Conservation (phyloP, 2,329 filamentous ascomycete species). For the Trichoderma sp. region DNA sequence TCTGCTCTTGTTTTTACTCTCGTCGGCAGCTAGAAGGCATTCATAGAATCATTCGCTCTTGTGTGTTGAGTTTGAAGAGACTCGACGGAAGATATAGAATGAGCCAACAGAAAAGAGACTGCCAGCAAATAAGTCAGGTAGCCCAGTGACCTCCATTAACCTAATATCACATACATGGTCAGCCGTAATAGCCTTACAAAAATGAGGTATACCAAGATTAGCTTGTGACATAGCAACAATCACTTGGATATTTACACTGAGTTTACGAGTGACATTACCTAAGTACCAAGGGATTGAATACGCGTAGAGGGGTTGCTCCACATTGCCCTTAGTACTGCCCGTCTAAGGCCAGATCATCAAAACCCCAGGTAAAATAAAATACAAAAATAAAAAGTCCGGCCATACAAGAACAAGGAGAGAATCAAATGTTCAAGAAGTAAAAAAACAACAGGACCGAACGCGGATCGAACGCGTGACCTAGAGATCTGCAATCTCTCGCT, state of each 20-base stretch:
- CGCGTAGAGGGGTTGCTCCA: neutral
- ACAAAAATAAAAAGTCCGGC: too few species aligned
- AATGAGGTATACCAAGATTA: neutral
- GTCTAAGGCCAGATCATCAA: neutral
- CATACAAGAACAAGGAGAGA: neutral
- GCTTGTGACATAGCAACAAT: neutral
- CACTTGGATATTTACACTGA: neutral
- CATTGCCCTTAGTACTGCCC: neutral
- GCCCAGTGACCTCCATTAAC: neutral
- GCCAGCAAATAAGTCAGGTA: neutral
- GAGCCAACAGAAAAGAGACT: neutral
- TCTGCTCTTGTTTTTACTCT: neutral
- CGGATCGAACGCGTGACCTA: slow-evolving; percentile 13
- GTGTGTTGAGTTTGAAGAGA: too few species aligned
- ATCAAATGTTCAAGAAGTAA: neutral
- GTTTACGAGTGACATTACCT: neutral
- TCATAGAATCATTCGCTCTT: too few species aligned
- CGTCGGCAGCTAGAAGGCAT: neutral
- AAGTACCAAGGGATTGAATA: neutral
- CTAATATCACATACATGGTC: neutral
- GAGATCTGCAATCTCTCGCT: slow-evolving; percentile 17
- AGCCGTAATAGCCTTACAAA: neutral
- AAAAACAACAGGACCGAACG: slow-evolving; percentile 5
- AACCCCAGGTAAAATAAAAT: neutral
- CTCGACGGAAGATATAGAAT: neutral